Evolutionary conservation across 2,329 filamentous ascomycete genomes (phyloP).

Genomic region (Claviceps citrina): DNA sequence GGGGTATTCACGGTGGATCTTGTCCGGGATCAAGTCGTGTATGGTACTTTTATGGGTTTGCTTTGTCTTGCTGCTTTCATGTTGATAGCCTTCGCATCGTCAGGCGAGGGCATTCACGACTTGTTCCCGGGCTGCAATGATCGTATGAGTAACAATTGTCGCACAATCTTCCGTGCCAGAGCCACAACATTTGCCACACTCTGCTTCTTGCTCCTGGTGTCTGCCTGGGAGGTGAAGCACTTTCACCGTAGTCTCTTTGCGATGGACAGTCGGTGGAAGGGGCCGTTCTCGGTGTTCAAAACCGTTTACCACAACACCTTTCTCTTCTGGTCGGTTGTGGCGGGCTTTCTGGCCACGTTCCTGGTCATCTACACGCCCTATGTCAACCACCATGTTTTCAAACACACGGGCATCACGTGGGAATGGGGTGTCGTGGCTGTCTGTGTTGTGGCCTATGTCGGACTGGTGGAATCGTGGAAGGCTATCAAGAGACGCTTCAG

Average conservation of each 20-base stretch:
- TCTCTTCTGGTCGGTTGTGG: slow-evolving; percentile 47
- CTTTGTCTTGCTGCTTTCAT: slow-evolving; percentile 47
- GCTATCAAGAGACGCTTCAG: slow-evolving; percentile 41
- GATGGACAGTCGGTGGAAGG: slow-evolving; percentile 40
- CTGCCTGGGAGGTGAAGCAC: slow-evolving; percentile 61
- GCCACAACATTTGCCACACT: slow-evolving; percentile 55
- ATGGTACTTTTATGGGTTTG: slow-evolving; percentile 47
- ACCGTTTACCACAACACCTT: slow-evolving; percentile 58
- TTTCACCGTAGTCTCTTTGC: slow-evolving; percentile 54
- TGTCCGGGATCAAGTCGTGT: slow-evolving; percentile 26
- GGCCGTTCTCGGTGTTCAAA: slow-evolving; percentile 34
- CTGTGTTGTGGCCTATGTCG: slow-evolving; percentile 43
- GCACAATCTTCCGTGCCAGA: slow-evolving; percentile 46
- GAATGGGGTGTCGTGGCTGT: slow-evolving; percentile 56
- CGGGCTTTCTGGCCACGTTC: slow-evolving; percentile 43
- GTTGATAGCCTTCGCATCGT: slow-evolving; percentile 37
- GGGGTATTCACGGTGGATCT: slow-evolving; percentile 35
- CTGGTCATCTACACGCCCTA: slow-evolving; percentile 53
- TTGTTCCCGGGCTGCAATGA: slow-evolving; percentile 46
- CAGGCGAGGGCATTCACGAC: slow-evolving; percentile 28
- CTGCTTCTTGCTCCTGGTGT: slow-evolving; percentile 51
- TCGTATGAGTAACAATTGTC: slow-evolving; percentile 32
- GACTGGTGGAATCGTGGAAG: slow-evolving; percentile 54
- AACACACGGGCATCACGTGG: slow-evolving; percentile 53
- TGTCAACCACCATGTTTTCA: slow-evolving; percentile 51